Conservation (phyloP, 2,329 filamentous ascomycete species). For the Teratosphaeriaceae sp. region DNA sequence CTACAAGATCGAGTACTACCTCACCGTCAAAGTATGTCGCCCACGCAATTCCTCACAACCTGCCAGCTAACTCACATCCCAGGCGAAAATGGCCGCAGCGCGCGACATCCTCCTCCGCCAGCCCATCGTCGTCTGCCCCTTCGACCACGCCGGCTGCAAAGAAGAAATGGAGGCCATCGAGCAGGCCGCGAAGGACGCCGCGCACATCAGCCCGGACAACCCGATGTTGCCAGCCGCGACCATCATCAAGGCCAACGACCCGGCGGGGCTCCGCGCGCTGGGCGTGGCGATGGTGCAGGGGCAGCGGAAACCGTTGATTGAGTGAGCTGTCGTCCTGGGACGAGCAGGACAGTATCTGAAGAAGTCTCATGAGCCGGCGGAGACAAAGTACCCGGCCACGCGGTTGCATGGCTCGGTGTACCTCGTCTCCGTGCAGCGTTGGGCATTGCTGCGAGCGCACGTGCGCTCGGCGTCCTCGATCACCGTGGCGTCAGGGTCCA, state of each 20-base stretch:
- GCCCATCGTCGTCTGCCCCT: slow-evolving; percentile 90
- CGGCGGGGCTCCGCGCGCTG: slow-evolving; percentile 51
- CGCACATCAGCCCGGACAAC: slow-evolving; percentile 79
- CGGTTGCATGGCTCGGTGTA: no score
- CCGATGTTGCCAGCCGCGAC: slow-evolving; percentile 83
- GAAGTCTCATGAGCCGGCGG: no score
- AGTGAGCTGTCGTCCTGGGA: no score
- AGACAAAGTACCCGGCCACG: no score
- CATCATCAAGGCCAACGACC: slow-evolving; percentile 74
- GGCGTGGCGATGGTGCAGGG: slow-evolving; percentile 59
- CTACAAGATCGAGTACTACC: slow-evolving; percentile 97
- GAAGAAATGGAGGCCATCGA: slow-evolving; percentile 99
- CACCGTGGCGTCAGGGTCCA: no score
- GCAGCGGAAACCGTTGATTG: slow-evolving; percentile 57
- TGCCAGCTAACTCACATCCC: slow-evolving; percentile 10
- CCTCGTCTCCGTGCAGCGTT: no score
- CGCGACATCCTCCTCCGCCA: slow-evolving; percentile 84
- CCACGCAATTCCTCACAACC: not conserved
- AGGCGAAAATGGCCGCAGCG: slow-evolving; percentile 84
- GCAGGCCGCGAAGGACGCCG: slow-evolving; percentile 87
- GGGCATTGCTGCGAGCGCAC: no score
- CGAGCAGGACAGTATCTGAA: no score
- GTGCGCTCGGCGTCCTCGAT: no score
- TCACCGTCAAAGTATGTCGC: slow-evolving; percentile 79
- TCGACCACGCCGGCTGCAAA: slow-evolving; percentile 92